A percentile compares a stretch with the other conserved stretches of the same genome.
Evolutionary conservation across 306 rosid genomes (phyloP).

Genomic region (Bauhinia variegata): DNA sequence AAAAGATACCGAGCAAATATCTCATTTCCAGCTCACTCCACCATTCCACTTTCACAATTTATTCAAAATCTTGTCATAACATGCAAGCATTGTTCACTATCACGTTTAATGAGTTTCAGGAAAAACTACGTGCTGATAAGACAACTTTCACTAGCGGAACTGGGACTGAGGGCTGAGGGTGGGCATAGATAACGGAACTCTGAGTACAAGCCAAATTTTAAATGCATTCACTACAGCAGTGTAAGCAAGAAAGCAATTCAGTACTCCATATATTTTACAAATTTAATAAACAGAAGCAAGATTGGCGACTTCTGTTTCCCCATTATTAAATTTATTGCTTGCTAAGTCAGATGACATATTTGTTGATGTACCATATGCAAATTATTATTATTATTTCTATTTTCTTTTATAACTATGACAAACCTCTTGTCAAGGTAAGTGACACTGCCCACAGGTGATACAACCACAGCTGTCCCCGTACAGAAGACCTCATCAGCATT

Average conservation of each 20-base stretch:
- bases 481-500: constrained; percentile 96
- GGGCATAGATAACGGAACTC: neutral
- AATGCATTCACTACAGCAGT: too few relatives aligned
- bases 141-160: too few relatives aligned
- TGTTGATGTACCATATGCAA: constrained; percentile 29
- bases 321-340: neutral
- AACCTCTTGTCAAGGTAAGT: constrained; percentile 79
- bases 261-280: neutral
- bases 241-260: neutral
- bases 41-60: neutral
- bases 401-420: constrained; percentile 2
- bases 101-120: too few relatives aligned
- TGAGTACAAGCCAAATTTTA: neutral
- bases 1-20: neutral
- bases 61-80: too few relatives aligned
- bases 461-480: constrained; percentile 96
- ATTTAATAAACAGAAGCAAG: neutral
- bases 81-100: too few relatives aligned
- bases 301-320: neutral
- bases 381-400: too few relatives aligned
- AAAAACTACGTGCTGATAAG: too few relatives aligned
- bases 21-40: neutral
- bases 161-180: too few relatives aligned
- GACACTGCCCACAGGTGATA: constrained; percentile 96
- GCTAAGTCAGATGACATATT: neutral